Conservation (phyloP, 129 eudicot species). For the Arctium minus region DNA sequence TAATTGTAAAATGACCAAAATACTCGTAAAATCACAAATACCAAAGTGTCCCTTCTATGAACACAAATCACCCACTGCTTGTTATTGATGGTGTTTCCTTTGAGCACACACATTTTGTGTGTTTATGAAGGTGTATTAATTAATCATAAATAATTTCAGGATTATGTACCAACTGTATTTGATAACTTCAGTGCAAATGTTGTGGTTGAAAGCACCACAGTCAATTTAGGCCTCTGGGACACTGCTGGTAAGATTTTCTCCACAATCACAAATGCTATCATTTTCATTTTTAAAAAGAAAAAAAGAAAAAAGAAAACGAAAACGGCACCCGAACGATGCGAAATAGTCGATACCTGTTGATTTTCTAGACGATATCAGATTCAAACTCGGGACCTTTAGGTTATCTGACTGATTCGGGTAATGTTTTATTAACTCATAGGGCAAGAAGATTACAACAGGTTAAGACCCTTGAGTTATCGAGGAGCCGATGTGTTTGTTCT, state of each 20-base stretch:
- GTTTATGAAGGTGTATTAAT: conserved; percentile 10
- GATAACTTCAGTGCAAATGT: conserved; percentile 99
- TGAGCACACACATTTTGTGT: neutral
- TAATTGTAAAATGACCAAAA: neutral
- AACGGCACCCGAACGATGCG: neutral
- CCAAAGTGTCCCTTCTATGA: neutral
- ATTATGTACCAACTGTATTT: conserved; percentile 91
- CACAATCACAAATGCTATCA: neutral
- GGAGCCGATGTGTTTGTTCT: conserved; percentile 87
- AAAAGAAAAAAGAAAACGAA: neutral
- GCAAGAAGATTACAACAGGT: conserved; percentile 89
- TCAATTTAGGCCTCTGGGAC: conserved; percentile 96
- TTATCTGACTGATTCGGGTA: neutral
- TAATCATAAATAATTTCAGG: conserved; percentile 40
- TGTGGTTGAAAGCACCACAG: conserved; percentile 91
- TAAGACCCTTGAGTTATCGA: conserved; percentile 90
- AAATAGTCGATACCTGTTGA: neutral
- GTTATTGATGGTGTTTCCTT: neutral
- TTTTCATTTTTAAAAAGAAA: neutral
- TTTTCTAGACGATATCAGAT: neutral
- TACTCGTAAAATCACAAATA: neutral
- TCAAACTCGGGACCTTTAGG: too few species aligned
- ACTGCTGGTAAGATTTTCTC: conserved; percentile 69
- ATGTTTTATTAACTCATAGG: conserved; percentile 36
- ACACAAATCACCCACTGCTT: neutral